A percentile compares a stretch with the other conserved stretches of the same genome.
Evolutionary conservation across 805 yeast species (phyloP).

Genomic region (Starmera amethionina): DNA sequence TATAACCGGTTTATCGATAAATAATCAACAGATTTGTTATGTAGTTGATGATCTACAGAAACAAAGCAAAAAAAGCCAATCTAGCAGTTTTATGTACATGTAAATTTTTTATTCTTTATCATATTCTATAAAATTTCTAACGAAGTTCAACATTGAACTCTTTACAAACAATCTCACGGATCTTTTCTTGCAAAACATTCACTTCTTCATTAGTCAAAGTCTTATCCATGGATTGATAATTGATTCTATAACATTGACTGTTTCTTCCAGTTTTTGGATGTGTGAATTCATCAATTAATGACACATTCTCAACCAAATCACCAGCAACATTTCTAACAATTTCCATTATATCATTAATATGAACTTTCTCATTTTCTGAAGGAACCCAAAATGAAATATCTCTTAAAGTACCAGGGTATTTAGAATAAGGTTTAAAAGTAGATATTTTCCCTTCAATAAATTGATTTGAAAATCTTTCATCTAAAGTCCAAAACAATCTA

Average conservation of each 20-base stretch:
- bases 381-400: constrained; percentile 93
- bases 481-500: constrained; percentile 82
- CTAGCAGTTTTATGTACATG: too few relatives aligned
- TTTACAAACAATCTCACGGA: constrained; percentile 45
- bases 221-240: constrained; percentile 94
- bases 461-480: constrained; percentile 67
- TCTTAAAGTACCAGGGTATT: constrained; percentile 76
- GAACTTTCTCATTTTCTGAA: constrained; percentile 28
- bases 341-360: constrained; percentile 92
- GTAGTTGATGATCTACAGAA: too few relatives aligned
- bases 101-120: too few relatives aligned
- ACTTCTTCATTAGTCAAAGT: constrained; percentile 80
- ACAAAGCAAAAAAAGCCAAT: too few relatives aligned
- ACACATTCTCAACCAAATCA: constrained; percentile 81
- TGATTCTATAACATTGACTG: constrained; percentile 82
- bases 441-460: constrained; percentile 56
- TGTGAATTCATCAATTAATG: constrained; percentile 66
- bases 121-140: constrained; percentile 5
- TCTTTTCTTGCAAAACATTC: constrained; percentile 58
- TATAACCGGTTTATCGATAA: too few relatives aligned
- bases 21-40: too few relatives aligned
- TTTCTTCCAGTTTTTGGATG: constrained; percentile 74
- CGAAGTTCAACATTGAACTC: constrained; percentile 51
- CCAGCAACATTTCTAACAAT: constrained; percentile 77
- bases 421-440: constrained; percentile 80